phyloP scores from a whole-genome alignment of 768 basidiomycete species.

The Xerocomus spinulosus region DNA sequence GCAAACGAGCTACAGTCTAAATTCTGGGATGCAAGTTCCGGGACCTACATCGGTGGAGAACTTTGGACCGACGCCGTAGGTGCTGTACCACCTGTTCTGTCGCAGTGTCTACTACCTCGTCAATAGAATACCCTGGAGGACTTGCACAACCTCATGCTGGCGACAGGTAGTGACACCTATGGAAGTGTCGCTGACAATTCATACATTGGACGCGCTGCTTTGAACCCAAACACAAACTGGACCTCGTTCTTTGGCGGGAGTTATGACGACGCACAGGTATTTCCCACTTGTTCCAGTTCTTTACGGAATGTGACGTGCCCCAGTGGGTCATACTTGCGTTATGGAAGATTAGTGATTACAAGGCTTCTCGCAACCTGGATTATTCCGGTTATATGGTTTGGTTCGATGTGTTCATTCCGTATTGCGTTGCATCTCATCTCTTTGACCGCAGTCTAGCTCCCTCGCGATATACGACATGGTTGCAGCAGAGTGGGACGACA shows the following conservation, averaged over 20 bases:
- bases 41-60: conserved; percentile 27
- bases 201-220: conserved; percentile 42
- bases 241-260: conserved; percentile 39
- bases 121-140: conserved; percentile 54
- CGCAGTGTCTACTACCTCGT: not conserved
- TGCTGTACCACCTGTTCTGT: not conserved
- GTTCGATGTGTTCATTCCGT: conserved; percentile 8
- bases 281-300: not conserved
- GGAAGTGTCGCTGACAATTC: conserved; percentile 38
- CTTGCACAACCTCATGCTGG: conserved; percentile 55
- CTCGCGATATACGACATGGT: conserved; percentile 48
- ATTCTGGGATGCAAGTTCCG: conserved; percentile 39
- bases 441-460: conserved; percentile 39
- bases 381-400: conserved; percentile 17
- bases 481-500: conserved; percentile 45
- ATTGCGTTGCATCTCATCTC: conserved; percentile 26
- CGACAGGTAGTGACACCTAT: conserved; percentile 40
- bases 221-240: conserved; percentile 42
- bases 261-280: conserved; percentile 51
- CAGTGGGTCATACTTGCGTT: conserved; percentile 56
- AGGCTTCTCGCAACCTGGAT: conserved; percentile 34
- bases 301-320: not conserved
- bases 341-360: conserved; percentile 58
- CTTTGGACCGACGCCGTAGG: conserved; percentile 56
- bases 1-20: conserved; percentile 26